A percentile compares a stretch with the other conserved stretches of the same genome.
Conservation (phyloP, 129 eudicot genomes). For the Centrapalus pauciflorus region DNA sequence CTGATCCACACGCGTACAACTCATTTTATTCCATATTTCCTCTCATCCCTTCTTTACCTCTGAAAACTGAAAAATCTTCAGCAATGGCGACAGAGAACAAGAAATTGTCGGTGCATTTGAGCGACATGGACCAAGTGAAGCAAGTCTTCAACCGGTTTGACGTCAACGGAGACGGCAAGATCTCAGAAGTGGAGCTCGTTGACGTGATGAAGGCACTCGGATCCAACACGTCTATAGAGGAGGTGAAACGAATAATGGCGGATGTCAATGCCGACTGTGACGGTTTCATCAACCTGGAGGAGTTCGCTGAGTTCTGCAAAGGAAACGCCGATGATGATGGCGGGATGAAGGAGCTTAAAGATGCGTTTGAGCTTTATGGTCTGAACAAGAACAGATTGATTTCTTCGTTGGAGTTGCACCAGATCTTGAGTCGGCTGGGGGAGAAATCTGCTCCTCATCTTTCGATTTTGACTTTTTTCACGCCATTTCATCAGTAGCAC, state of each 20-base stretch:
- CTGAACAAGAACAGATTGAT: conserved; percentile 60
- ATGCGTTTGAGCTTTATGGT: conserved; percentile 68
- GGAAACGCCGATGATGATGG: conserved; percentile 24
- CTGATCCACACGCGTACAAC: neutral
- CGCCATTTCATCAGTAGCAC: no score
- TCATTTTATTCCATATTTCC: neutral
- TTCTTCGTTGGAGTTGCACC: conserved; percentile 51
- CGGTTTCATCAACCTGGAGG: conserved; percentile 48
- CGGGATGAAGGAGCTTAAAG: conserved; percentile 41
- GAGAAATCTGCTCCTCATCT: conserved; percentile 44
- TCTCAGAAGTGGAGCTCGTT: conserved; percentile 47
- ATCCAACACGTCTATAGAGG: conserved; percentile 41
- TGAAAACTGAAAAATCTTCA: neutral
- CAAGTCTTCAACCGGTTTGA: conserved; percentile 60
- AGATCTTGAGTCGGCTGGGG: conserved; percentile 49
- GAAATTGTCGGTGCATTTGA: conserved; percentile 30
- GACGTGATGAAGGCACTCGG: conserved; percentile 55
- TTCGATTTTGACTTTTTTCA: no score
- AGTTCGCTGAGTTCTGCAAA: conserved; percentile 52
- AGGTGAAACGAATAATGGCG: conserved; percentile 48
- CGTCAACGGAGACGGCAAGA: conserved; percentile 61
- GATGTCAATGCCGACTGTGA: conserved; percentile 65
- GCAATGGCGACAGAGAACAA: conserved; percentile 16
- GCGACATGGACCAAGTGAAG: conserved; percentile 36
- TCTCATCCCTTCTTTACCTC: neutral